phyloP scores from a whole-genome alignment of 139 green algal species.

The Zygnema cylindricum region DNA sequence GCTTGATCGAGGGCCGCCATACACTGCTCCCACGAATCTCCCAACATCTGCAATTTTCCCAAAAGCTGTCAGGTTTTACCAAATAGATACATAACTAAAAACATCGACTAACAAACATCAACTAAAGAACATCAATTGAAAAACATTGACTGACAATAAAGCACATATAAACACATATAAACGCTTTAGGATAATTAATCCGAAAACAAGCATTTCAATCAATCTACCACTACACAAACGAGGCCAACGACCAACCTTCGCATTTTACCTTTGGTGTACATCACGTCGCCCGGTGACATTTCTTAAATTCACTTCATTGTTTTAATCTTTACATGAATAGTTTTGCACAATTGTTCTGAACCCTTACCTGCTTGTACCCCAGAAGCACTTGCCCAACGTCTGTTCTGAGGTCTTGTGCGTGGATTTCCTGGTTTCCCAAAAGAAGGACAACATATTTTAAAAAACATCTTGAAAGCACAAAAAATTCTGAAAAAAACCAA shows the following conservation, averaged over 20 bases:
- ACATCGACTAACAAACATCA: too few relatives aligned
- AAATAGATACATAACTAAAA: too few relatives aligned
- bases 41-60: conserved; percentile 43
- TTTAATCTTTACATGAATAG: neutral
- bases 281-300: neutral
- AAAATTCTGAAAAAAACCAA: conserved; percentile 8
- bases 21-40: conserved; percentile 15
- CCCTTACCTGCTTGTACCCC: conserved; percentile 58
- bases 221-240: too few relatives aligned
- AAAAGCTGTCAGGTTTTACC: too few relatives aligned
- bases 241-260: too few relatives aligned
- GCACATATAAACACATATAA: too few relatives aligned
- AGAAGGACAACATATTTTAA: neutral
- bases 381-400: conserved; percentile 49
- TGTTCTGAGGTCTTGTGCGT: conserved; percentile 41
- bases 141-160: too few relatives aligned
- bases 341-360: neutral
- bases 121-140: too few relatives aligned
- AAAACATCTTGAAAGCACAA: neutral
- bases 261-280: neutral
- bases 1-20: conserved; percentile 30
- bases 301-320: neutral
- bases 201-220: too few relatives aligned
- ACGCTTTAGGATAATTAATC: too few relatives aligned
- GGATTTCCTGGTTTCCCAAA: conserved; percentile 38